Evolutionary conservation across 1,284 basidiomycete species (phyloP).

Genomic region (Sporisorium exsertum): DNA sequence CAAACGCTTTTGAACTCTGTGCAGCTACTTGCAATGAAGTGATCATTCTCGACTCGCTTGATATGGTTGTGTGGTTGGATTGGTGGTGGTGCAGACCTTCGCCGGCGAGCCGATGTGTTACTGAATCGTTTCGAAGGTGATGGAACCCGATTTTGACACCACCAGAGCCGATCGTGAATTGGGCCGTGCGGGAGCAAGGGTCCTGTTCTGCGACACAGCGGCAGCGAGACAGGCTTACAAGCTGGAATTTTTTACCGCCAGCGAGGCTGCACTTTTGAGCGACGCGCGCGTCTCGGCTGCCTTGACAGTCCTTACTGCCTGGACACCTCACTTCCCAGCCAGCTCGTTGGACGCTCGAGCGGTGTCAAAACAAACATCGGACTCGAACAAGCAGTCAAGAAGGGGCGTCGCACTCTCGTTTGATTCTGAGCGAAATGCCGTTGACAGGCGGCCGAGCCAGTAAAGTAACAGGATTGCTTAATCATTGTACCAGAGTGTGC

Average conservation of each 20-base stretch:
- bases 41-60: background rate
- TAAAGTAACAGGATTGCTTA: too few species aligned
- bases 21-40: background rate
- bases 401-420: too few species aligned
- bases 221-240: background rate
- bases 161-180: background rate
- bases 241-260: constrained; percentile 17
- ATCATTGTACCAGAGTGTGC: too few species aligned
- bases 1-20: background rate
- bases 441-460: too few species aligned
- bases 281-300: constrained; percentile 9
- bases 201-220: constrained; percentile 1
- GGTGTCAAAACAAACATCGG: constrained; percentile 6
- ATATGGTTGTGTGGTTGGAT: too few species aligned
- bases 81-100: too few species aligned
- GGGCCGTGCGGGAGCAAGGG: constrained; percentile 12
- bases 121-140: background rate
- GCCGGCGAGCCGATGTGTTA: too few species aligned
- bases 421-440: background rate
- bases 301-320: constrained; percentile 2
- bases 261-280: constrained; percentile 9
- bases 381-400: background rate
- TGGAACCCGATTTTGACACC: background rate
- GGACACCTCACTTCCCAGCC: constrained; percentile 20
- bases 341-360: background rate